Evolutionary conservation across 768 basidiomycete genomes (phyloP).

Genomic region (Mycena leptocephala): DNA sequence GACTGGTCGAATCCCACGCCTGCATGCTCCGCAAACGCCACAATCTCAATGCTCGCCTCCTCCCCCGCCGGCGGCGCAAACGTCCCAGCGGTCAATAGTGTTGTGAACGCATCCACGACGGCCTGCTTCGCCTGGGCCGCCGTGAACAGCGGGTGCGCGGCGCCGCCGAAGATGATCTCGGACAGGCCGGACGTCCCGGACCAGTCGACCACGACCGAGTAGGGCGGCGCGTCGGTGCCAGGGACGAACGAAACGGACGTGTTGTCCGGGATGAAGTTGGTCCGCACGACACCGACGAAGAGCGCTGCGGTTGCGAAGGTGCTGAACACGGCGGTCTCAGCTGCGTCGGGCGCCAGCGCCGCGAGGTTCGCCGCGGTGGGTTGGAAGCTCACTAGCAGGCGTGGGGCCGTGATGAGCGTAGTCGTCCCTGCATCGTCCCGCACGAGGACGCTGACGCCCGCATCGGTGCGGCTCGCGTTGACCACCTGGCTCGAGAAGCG

Average conservation of each 20-base stretch:
- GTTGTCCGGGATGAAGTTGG: conserved; percentile 1
- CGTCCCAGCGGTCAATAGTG: neutral
- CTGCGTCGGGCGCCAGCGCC: neutral
- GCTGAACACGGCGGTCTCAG: neutral
- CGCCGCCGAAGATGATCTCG: neutral
- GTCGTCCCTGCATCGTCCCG: neutral
- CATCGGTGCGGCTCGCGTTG: neutral
- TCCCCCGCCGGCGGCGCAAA: neutral
- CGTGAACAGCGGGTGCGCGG: neutral
- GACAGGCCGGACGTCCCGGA: neutral
- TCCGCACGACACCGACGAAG: neutral
- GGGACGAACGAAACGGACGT: neutral
- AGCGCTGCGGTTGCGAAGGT: neutral
- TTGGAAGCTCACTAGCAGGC: neutral
- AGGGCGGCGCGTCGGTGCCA: neutral
- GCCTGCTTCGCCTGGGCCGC: neutral
- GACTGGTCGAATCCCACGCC: neutral
- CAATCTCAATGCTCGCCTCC: neutral
- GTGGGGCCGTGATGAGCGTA: neutral
- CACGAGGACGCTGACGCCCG: neutral
- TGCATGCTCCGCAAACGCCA: neutral
- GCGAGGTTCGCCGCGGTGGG: neutral
- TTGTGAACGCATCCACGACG: neutral
- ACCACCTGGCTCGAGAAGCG: neutral
- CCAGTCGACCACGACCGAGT: neutral